Conservation (phyloP, 192 early-diverging fungal genomes). For the Entomortierella chlamydospora region DNA sequence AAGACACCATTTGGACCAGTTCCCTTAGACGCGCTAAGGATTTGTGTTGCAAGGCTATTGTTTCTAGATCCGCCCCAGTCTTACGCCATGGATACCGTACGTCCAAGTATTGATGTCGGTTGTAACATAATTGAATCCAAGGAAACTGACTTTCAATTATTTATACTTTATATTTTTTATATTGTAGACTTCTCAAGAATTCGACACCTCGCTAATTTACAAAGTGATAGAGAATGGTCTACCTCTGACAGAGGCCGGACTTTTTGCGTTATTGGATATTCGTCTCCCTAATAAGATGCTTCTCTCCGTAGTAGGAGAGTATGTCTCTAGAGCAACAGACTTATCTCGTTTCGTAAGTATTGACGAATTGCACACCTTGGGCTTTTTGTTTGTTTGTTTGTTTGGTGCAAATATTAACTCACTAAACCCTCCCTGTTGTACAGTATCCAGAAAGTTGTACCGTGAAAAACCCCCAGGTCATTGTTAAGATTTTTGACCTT, state of each 20-base stretch:
- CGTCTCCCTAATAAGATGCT: constrained; percentile 37
- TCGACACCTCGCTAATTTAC: constrained; percentile 27
- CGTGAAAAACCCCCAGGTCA: constrained; percentile 39
- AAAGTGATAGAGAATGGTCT: constrained; percentile 41
- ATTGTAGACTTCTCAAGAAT: constrained; percentile 44
- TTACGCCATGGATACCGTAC: constrained; percentile 40
- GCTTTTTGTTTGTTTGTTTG: neutral
- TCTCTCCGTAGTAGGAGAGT: constrained; percentile 22
- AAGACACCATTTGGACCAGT: constrained; percentile 42
- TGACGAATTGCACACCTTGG: neutral
- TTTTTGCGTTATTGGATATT: constrained; percentile 30
- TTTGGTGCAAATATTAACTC: no score
- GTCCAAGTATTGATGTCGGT: neutral
- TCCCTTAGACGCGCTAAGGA: constrained; percentile 17
- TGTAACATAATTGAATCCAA: no score
- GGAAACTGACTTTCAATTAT: no score
- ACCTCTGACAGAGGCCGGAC: constrained; percentile 29
- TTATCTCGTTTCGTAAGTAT: constrained; percentile 43
- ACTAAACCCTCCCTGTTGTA: no score
- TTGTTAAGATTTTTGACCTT: constrained; percentile 41
- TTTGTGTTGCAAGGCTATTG: constrained; percentile 25
- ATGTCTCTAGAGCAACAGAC: constrained; percentile 34
- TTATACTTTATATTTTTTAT: neutral
- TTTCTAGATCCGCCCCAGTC: constrained; percentile 40
- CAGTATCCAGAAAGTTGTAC: constrained; percentile 39